A percentile compares a stretch with the other conserved stretches of the same genome.
phyloP scores from a whole-genome alignment of 129 eudicot genomes.

The Centaurea solstitialis region DNA sequence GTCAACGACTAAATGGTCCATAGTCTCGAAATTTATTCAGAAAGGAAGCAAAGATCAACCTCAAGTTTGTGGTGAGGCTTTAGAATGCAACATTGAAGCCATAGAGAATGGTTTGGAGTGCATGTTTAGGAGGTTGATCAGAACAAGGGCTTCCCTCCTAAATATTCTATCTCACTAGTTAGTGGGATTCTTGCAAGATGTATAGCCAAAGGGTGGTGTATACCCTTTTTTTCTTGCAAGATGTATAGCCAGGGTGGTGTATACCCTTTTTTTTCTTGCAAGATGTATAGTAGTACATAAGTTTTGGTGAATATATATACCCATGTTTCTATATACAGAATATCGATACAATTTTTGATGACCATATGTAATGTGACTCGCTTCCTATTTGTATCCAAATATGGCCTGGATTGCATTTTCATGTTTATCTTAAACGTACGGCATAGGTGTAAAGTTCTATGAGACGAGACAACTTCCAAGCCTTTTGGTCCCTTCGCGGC shows the following conservation, averaged over 20 bases:
- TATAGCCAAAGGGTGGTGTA: no score
- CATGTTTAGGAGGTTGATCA: slow-evolving; percentile 44
- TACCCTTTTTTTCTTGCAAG: no score
- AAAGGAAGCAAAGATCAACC: slow-evolving; percentile 30
- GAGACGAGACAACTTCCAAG: background rate
- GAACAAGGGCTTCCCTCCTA: slow-evolving; percentile 47
- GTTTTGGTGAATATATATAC: slow-evolving; percentile 13
- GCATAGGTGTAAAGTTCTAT: background rate
- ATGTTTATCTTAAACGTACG: background rate
- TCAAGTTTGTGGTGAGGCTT: slow-evolving; percentile 19
- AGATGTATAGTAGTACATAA: background rate
- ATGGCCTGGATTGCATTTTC: background rate
- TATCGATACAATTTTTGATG: background rate
- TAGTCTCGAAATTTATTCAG: slow-evolving; percentile 38
- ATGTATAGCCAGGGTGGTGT: no score
- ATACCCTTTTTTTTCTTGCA: no score
- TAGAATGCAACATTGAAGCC: slow-evolving; percentile 36
- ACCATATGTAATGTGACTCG: background rate
- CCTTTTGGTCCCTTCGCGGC: background rate
- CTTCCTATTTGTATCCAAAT: background rate
- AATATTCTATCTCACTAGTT: slow-evolving; percentile 30
- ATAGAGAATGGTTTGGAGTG: slow-evolving; percentile 45
- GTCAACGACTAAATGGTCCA: slow-evolving; percentile 38
- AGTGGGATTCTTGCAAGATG: slow-evolving; percentile 8
- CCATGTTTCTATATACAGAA: background rate